Evolutionary conservation across 108 stramenopile species (phyloP), one percentile per base, ranked within the genome.

Genomic region (Nitzschia putrida): DNA sequence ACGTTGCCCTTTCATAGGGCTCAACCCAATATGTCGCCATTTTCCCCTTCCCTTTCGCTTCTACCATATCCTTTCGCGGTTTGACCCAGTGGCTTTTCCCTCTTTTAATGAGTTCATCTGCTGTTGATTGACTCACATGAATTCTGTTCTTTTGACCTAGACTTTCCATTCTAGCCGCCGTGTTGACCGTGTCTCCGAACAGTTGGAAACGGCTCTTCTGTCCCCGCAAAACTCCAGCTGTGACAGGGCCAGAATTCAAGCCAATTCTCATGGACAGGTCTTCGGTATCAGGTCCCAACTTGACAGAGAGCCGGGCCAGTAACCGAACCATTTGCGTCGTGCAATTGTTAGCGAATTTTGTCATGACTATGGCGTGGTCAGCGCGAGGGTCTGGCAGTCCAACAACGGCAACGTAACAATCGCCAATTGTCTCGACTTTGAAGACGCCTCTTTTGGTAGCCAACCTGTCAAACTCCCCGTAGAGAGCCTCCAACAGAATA

Each of bases 31-130:
- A 34, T 34, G 29, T 34, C 4, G 29, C 29, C 29, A 34, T 34
- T 34, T 34, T 34, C 29, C 29, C 29, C 29, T 34, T 34, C 29
- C 29, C 74, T 60, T 75, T 75, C 18, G 68, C 74, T 13, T 23
- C 65, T 6, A 75, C 74, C 38, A 24, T 26, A 23, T 64, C 74
- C 14, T 44, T 59, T 45, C 74, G 38, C 49, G 22, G 42, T 37
- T 14, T 43, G 4, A 75, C 18, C 74, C 74, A 75, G 10, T 60
- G 49, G 10, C 20, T 58, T 39, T 69, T 75, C n/a, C 74, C 74
- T 13, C 9, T 4, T 0, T 25, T 59, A 2, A 60, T 53, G 9
- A 75, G 59, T 12, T 55, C 8, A 53, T 68, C 74, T 26, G 74
- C 74, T 9, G 74, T 75, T 23, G 40, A 23, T 51, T 58, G 41